Evolutionary conservation across 2,329 filamentous ascomycete genomes (phyloP), one percentile per base, ranked within the genome.

Genomic region (Xylariaceae sp.): DNA sequence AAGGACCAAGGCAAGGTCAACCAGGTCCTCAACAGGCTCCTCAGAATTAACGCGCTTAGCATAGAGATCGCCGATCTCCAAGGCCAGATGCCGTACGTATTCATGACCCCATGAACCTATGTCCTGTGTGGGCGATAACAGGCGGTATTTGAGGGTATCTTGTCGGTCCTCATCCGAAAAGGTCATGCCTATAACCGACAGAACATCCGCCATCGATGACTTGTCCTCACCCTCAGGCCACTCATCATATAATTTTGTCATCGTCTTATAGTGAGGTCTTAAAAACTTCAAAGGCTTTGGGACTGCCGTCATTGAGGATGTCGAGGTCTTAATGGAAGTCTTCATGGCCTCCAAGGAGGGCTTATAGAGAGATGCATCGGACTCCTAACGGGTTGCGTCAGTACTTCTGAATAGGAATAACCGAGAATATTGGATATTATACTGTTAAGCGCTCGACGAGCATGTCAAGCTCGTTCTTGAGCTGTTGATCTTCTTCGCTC

Each of bases 221-320:
- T 96, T 96, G 78, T 96, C 86, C 50, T 91, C 86, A 62, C 91
- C 87, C 54, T 84, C 83, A 3, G 89, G 83, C 95, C 96, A 99
- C 73, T 89, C 85, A 57, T 96, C 93, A 79, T 97, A 96, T 23
- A 93, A 80, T 74, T 89, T 89, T 61, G 89, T 89, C 71, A 99
- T 82, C 54, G 89, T 87, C 76, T 96, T 90, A 79, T 98, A 99
- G 76, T 99, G 93, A 65, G 93, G 95, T 79, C 95, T 87, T 62
- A 99, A 85, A 75, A 99, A 99, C 77, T 99, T 99, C 69, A 99
- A 84, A 32, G 95, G 95, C 78, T 99, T 99, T 20, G 96, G 95
- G 60, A 99, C 95, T 57, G 95, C 95, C 47, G 95, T 99, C 95
- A 99, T 99, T 44, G 96, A 99, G 57, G 93, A 98, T 65, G 95